Conservation (phyloP, 768 basidiomycete species). For the Naganishia randhawae region DNA sequence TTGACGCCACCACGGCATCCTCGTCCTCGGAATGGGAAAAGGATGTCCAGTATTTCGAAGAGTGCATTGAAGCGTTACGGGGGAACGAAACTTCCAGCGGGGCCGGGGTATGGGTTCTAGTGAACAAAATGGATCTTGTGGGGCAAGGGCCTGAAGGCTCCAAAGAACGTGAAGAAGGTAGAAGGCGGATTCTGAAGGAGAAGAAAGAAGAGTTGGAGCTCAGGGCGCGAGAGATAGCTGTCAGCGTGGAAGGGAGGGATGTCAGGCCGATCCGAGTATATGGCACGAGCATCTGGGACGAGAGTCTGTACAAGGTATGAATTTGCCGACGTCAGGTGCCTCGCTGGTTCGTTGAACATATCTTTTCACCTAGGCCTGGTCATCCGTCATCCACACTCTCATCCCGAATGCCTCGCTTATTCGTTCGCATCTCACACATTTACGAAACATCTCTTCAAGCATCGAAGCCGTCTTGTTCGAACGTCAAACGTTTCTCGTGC, state of each 20-base stretch:
- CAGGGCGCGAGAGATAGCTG: slow-evolving; percentile 58
- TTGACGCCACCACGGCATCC: slow-evolving; percentile 72
- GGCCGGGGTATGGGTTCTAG: slow-evolving; percentile 69
- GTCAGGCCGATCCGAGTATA: slow-evolving; percentile 63
- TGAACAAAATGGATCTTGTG: slow-evolving; percentile 98
- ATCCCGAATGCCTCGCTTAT: slow-evolving; percentile 92
- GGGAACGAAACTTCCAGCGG: slow-evolving; percentile 25
- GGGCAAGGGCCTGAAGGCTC: slow-evolving; percentile 35
- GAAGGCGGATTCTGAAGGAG: slow-evolving; percentile 58
- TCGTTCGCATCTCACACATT: slow-evolving; percentile 76
- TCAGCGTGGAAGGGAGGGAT: slow-evolving; percentile 53
- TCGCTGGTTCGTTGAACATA: background rate
- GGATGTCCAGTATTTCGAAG: slow-evolving; percentile 86
- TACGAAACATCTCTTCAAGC: slow-evolving; percentile 80
- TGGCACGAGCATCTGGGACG: slow-evolving; percentile 94
- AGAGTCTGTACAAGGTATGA: slow-evolving; percentile 84
- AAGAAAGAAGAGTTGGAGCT: slow-evolving; percentile 65
- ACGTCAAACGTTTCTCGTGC: slow-evolving; percentile 94
- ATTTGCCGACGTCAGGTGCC: background rate
- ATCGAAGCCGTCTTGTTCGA: slow-evolving; percentile 95
- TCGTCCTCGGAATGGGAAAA: slow-evolving; percentile 59
- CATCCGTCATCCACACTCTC: slow-evolving; percentile 89
- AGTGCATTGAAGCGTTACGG: slow-evolving; percentile 77
- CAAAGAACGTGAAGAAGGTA: slow-evolving; percentile 40
- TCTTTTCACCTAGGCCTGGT: slow-evolving; percentile 75